Evolutionary conservation across 768 basidiomycete species (phyloP).

Genomic region (Lactifluus piperatus): DNA sequence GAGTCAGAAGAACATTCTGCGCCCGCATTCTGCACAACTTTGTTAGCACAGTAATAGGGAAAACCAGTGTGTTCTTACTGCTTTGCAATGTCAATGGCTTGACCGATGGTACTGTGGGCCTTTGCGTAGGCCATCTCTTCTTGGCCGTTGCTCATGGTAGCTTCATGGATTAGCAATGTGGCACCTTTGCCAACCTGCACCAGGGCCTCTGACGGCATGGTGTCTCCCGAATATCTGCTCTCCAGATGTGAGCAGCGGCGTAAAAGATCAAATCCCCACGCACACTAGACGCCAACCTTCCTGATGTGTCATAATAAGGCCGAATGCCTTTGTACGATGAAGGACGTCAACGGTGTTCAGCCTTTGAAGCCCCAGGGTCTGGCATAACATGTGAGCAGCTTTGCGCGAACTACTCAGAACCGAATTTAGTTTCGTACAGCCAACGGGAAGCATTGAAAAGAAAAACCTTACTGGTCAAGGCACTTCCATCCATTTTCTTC

Average conservation of each 20-base stretch:
- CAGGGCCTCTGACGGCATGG: slow-evolving; percentile 63
- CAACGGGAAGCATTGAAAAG: neutral
- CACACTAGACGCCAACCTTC: slow-evolving; percentile 21
- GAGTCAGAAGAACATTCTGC: slow-evolving; percentile 79
- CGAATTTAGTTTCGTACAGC: neutral
- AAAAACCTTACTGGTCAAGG: slow-evolving; percentile 1
- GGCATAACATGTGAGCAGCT: slow-evolving; percentile 15
- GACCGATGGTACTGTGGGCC: slow-evolving; percentile 84
- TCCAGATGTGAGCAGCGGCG: slow-evolving; percentile 17
- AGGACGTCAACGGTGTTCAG: slow-evolving; percentile 16
- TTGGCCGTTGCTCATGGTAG: slow-evolving; percentile 84
- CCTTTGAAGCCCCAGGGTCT: slow-evolving; percentile 8
- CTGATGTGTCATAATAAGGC: slow-evolving; percentile 12
- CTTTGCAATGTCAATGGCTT: slow-evolving; percentile 73
- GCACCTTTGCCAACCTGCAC: slow-evolving; percentile 54
- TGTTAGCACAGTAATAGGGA: neutral
- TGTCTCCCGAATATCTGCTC: slow-evolving; percentile 88
- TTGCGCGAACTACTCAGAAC: slow-evolving; percentile 10
- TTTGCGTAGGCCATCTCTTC: slow-evolving; percentile 62
- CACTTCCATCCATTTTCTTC: neutral
- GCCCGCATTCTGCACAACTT: slow-evolving; percentile 64
- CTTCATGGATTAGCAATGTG: slow-evolving; percentile 88
- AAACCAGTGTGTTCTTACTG: slow-evolving; percentile 35
- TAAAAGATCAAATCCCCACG: neutral
- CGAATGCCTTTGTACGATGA: slow-evolving; percentile 19